Evolutionary conservation across 2,329 filamentous ascomycete species (phyloP).

Genomic region (Aureobasidium musti): DNA sequence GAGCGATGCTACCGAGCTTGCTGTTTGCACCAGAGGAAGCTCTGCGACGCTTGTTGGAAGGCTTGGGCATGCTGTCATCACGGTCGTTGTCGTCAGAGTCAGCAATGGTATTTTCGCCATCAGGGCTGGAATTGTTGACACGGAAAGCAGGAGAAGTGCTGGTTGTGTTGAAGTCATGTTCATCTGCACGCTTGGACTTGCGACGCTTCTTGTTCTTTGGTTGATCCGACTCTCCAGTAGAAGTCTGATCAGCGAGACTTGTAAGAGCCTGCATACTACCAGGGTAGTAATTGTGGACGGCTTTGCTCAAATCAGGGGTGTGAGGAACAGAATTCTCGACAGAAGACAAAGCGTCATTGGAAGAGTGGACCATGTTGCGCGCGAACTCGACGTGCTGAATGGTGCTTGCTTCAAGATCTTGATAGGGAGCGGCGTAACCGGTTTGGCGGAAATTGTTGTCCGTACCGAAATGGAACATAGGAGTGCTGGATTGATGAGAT

Average conservation of each 20-base stretch:
- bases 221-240: constrained; percentile 11
- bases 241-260: not conserved
- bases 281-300: constrained; percentile 15
- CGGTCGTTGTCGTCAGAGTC: constrained; percentile 13
- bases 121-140: constrained; percentile 24
- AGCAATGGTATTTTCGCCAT: constrained; percentile 9
- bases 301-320: constrained; percentile 13
- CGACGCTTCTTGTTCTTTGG: constrained; percentile 23
- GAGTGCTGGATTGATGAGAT: constrained; percentile 3
- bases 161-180: not conserved
- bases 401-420: constrained; percentile 7
- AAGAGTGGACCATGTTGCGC: constrained; percentile 13
- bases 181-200: constrained; percentile 11
- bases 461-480: constrained; percentile 24
- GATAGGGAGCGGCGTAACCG: constrained; percentile 27
- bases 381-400: constrained; percentile 22
- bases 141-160: constrained; percentile 13
- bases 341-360: constrained; percentile 13
- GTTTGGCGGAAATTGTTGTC: constrained; percentile 26
- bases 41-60: constrained; percentile 20
- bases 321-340: constrained; percentile 24
- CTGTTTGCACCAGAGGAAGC: constrained; percentile 17
- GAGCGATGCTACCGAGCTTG: constrained; percentile 22
- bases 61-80: not conserved
- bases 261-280: constrained; percentile 7